Evolutionary conservation across 2,329 filamentous ascomycete genomes (phyloP), one percentile per base, ranked within the genome.

Genomic region (Plectosphaerella cucumerina): DNA sequence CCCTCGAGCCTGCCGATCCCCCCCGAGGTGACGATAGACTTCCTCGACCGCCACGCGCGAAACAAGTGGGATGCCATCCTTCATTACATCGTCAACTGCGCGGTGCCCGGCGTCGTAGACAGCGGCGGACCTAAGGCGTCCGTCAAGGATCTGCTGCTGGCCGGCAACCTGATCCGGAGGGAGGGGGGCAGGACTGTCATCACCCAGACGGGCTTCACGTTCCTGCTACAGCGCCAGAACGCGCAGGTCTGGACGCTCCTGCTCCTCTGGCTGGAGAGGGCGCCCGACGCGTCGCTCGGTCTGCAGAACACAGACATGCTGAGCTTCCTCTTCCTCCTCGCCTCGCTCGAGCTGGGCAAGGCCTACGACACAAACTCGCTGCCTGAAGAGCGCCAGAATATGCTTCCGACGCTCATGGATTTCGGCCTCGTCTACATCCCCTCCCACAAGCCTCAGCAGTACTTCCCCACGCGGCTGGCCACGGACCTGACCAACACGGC

Each of bases 211-310:
- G 94, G 94, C 8, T 99, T 99, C 65, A 92, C 90, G 0, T 99
- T 99, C 63, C 76, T 99, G 51, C 77, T 99, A 9, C 93, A 97
- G 62, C 93, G 97, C 64, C 87, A 93, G 53, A 97, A 97, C 66
- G 91, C 93, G 0, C 94, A 99, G 68, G 91, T 99, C 34, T 99
- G 94, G 94, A 94, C 91, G 22, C 76, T 99, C 44, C 77, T 99
- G 34, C 86, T 99, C 26, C 85, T 97, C 31, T 99, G 96, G 77
- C 84, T 99, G 47, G 89, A 95, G 59, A 74, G 77, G 50, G 79
- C 80, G 44, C 70, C 67, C 14, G 67, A 70, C 47, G 65, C 67
- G 43, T 63, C 78, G 62, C 75, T 89, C 15, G 81, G 82, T 31
- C 87, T 96, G 77, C 90, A 96, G 58, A 86, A 88, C 53, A 91